Conservation (phyloP, 2,329 filamentous ascomycete genomes). For the Fonsecaea pedrosoi region DNA sequence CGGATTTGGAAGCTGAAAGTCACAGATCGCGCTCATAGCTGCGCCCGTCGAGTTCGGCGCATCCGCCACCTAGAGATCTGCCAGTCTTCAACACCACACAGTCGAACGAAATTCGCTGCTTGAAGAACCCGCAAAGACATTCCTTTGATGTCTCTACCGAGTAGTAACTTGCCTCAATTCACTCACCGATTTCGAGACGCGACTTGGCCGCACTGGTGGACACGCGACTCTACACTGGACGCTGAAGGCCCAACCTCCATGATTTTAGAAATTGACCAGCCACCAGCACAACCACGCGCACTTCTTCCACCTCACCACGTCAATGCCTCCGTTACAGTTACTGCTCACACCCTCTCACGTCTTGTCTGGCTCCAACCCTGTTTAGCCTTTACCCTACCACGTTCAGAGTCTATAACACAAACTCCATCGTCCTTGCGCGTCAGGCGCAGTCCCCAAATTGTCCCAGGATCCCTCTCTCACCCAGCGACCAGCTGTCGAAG, state of each 20-base stretch:
- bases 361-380: constrained; percentile 19
- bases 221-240: constrained; percentile 19
- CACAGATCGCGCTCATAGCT: constrained; percentile 13
- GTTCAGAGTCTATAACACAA: constrained; percentile 15
- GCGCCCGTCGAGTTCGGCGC: constrained; percentile 18
- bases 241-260: constrained; percentile 34
- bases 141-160: constrained; percentile 10
- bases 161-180: constrained; percentile 6
- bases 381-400: constrained; percentile 25
- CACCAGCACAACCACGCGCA: constrained; percentile 30
- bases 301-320: constrained; percentile 25
- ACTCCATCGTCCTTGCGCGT: constrained; percentile 26
- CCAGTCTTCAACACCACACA: constrained; percentile 19
- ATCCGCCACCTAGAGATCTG: constrained; percentile 26
- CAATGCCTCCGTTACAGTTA: constrained; percentile 31
- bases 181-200: constrained; percentile 14
- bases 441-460: constrained; percentile 32
- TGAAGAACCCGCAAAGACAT: not conserved
- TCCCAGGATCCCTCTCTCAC: constrained; percentile 25
- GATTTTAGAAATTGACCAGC: constrained; percentile 37
- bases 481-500: constrained; percentile 40
- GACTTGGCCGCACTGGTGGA: constrained; percentile 26
- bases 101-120: constrained; percentile 8
- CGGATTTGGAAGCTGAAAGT: constrained; percentile 16
- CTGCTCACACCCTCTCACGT: constrained; percentile 25